Evolutionary conservation across 345 rosid species (phyloP).

Genomic region (Eucalyptus tenuipes): DNA sequence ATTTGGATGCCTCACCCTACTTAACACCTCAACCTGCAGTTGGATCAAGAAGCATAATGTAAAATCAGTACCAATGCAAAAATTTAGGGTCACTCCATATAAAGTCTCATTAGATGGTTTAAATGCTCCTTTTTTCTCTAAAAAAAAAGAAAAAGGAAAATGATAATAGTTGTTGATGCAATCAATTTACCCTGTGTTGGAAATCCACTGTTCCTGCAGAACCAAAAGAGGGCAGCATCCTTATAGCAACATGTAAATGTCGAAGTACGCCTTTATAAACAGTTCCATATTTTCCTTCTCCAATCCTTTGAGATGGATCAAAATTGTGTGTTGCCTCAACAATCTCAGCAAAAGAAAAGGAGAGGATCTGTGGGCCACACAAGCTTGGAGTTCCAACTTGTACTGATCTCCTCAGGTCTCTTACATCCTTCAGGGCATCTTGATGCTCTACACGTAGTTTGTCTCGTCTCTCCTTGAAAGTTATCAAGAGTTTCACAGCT

Average conservation of each 20-base stretch:
- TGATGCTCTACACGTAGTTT: constrained; percentile 42
- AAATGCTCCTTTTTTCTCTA: background rate
- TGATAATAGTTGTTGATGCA: background rate
- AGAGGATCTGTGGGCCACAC: constrained; percentile 43
- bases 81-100: background rate
- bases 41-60: background rate
- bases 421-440: constrained; percentile 33
- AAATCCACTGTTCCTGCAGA: constrained; percentile 44
- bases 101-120: background rate
- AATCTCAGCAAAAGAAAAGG: constrained; percentile 72
- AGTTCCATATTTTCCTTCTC: constrained; percentile 77
- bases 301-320: constrained; percentile 71
- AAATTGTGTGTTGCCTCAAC: constrained; percentile 64
- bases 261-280: constrained; percentile 64
- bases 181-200: constrained; percentile 42
- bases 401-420: constrained; percentile 18
- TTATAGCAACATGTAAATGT: constrained; percentile 61
- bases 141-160: background rate
- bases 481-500: constrained; percentile 72
- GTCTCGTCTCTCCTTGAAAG: constrained; percentile 62
- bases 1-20: constrained; percentile 86
- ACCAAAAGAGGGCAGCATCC: constrained; percentile 82
- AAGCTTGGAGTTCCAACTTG: constrained; percentile 23
- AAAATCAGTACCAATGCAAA: background rate
- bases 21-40: constrained; percentile 59